Percentiles rank a stretch among this genome's conserved stretches.
Evolutionary conservation across 2,329 filamentous ascomycete genomes (phyloP).

Genomic region (Hypoxylon sp.): DNA sequence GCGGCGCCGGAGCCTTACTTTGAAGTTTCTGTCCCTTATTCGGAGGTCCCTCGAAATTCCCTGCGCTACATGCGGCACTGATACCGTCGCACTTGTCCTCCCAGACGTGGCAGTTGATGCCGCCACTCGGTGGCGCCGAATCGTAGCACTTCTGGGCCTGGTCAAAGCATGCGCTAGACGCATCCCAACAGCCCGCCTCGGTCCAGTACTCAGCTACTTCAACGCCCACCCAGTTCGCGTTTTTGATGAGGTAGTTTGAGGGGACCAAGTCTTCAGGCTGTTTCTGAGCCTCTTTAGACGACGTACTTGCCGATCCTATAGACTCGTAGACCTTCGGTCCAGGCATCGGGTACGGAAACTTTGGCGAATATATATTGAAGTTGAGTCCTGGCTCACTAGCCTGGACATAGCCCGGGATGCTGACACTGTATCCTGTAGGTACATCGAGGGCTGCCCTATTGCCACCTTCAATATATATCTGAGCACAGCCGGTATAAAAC

Average conservation of each 20-base stretch:
- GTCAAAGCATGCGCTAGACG: conserved; percentile 69
- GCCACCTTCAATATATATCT: conserved; percentile 72
- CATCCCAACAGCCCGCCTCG: conserved; percentile 72
- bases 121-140: conserved; percentile 71
- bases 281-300: conserved; percentile 40
- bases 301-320: conserved; percentile 34
- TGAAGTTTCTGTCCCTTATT: conserved; percentile 58
- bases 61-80: conserved; percentile 60
- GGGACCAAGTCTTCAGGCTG: conserved; percentile 58
- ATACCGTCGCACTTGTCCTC: conserved; percentile 71
- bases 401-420: conserved; percentile 77
- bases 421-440: conserved; percentile 66
- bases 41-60: conserved; percentile 65
- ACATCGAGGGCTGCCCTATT: conserved; percentile 64
- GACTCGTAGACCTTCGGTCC: conserved; percentile 70
- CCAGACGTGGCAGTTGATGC: conserved; percentile 73
- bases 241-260: conserved; percentile 71
- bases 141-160: conserved; percentile 74
- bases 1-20: conserved; percentile 46
- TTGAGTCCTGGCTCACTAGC: conserved; percentile 68
- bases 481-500: conserved; percentile 80
- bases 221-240: conserved; percentile 80
- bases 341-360: conserved; percentile 70
- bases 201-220: conserved; percentile 71
- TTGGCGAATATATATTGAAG: conserved; percentile 75